Conservation (phyloP, 352 stramenopile species). For the Phytophthora pinifolia region DNA sequence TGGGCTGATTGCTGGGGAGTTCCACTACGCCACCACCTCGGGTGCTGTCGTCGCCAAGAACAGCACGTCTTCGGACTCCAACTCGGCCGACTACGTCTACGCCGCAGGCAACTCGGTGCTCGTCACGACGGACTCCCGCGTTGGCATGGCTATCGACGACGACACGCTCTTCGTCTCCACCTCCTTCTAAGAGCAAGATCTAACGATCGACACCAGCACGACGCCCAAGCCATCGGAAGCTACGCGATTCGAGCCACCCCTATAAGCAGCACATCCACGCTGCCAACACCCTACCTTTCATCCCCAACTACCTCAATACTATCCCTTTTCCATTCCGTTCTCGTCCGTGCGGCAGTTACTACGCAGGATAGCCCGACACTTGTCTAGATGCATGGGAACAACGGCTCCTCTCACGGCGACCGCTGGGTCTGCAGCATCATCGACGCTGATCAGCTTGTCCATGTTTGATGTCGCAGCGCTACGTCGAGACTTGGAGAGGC, state of each 20-base stretch:
- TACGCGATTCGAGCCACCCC: slow-evolving; percentile 14
- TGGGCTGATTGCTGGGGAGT: slow-evolving; percentile 25
- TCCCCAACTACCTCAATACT: too few species aligned
- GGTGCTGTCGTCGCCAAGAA: slow-evolving; percentile 34
- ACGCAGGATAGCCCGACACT: slow-evolving; percentile 7
- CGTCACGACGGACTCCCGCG: slow-evolving; percentile 52
- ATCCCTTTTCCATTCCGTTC: neutral
- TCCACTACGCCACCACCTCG: slow-evolving; percentile 66
- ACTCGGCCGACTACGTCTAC: slow-evolving; percentile 45
- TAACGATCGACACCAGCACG: slow-evolving; percentile 4
- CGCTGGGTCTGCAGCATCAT: slow-evolving; percentile 2
- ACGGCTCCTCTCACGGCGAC: neutral
- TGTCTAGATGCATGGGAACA: slow-evolving; percentile 26
- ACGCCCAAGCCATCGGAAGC: slow-evolving; percentile 26
- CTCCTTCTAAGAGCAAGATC: slow-evolving; percentile 28
- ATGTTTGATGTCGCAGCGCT: slow-evolving; percentile 25
- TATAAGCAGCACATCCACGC: slow-evolving; percentile 21
- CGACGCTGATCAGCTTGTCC: neutral
- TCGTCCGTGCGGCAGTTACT: slow-evolving; percentile 13
- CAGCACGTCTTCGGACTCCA: slow-evolving; percentile 10
- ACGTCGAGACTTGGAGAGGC: slow-evolving; percentile 23
- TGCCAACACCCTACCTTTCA: slow-evolving; percentile 10
- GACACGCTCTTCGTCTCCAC: slow-evolving; percentile 62
- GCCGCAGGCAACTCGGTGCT: slow-evolving; percentile 30
- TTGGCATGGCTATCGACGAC: slow-evolving; percentile 52